Evolutionary conservation across 148 eudicot genomes (phyloP).

Genomic region (Rhododendron vialii): DNA sequence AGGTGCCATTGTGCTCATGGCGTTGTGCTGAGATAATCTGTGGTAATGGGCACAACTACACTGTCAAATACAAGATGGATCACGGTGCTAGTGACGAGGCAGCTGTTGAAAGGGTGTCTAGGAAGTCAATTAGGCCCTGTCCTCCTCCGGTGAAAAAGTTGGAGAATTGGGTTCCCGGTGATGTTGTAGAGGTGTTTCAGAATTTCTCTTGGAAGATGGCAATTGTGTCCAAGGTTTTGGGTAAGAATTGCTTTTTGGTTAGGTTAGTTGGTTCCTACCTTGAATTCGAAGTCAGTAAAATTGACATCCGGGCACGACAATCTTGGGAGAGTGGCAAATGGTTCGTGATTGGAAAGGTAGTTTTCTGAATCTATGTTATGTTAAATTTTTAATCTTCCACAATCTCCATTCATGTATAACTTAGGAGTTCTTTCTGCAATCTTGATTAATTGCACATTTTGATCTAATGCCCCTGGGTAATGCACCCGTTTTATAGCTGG

Average conservation of each 20-base stretch:
- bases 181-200: conserved; percentile 65
- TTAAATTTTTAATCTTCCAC: background rate
- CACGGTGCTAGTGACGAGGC: conserved; percentile 20
- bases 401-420: background rate
- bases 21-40: conserved; percentile 51
- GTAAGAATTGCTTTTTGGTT: conserved; percentile 32
- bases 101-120: conserved; percentile 42
- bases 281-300: conserved; percentile 38
- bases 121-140: conserved; percentile 62
- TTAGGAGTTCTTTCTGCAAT: conserved; percentile 1
- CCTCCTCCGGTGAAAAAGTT: conserved; percentile 46
- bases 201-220: conserved; percentile 63
- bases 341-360: conserved; percentile 58
- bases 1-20: conserved; percentile 69
- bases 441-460: background rate
- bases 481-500: background rate
- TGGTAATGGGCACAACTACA: conserved; percentile 48
- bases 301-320: conserved; percentile 60
- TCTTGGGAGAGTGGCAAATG: conserved; percentile 70
- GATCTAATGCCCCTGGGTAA: background rate
- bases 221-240: conserved; percentile 39
- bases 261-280: conserved; percentile 57
- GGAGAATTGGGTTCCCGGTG: conserved; percentile 52
- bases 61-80: conserved; percentile 45
- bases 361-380: background rate